Conservation (phyloP, 2,329 filamentous ascomycete species). For the Albophoma yamanashiensis region DNA sequence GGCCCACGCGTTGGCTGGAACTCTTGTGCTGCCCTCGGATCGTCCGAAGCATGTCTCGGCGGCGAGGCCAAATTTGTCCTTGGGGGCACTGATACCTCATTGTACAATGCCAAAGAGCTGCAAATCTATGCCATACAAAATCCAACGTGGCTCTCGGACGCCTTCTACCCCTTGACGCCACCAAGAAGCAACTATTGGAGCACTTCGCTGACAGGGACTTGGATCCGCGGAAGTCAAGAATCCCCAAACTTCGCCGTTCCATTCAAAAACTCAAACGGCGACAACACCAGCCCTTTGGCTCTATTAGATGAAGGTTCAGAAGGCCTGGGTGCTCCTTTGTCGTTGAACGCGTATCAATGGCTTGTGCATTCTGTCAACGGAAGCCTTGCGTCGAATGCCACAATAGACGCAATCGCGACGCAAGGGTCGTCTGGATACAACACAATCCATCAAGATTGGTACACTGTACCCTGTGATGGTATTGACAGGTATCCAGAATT, state of each 20-base stretch:
- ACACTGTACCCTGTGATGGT: background rate
- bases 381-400: background rate
- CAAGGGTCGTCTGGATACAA: slow-evolving; percentile 2
- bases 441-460: background rate
- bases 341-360: background rate
- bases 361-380: background rate
- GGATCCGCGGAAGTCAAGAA: background rate
- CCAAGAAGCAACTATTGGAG: slow-evolving; percentile 1
- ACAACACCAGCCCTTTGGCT: background rate
- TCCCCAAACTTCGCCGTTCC: background rate
- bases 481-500: background rate
- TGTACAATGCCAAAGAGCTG: background rate
- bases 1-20: background rate
- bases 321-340: slow-evolving; percentile 1
- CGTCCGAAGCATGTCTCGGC: background rate
- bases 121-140: background rate
- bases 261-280: background rate
- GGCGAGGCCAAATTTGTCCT: background rate
- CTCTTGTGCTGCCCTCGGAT: background rate
- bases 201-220: background rate
- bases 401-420: background rate
- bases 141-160: background rate
- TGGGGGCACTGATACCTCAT: background rate
- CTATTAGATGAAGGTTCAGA: slow-evolving; percentile 1
- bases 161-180: background rate